Evolutionary conservation across 805 yeast species (phyloP), one percentile per base, ranked within the genome.

Genomic region (Yarrowia osloensis): DNA sequence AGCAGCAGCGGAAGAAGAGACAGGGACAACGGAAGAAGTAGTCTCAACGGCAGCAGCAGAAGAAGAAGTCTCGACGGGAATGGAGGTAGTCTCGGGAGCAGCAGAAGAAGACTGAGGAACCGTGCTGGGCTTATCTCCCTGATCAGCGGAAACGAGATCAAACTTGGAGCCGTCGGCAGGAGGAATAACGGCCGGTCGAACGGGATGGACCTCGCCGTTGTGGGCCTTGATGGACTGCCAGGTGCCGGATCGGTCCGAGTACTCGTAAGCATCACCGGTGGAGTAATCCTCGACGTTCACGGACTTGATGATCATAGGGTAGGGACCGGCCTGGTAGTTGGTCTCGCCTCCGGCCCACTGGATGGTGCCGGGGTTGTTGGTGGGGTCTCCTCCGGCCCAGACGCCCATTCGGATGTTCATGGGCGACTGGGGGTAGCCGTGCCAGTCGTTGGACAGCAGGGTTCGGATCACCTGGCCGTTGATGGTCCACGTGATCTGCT

Each of bases 391-490:
- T 21, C 83, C 85, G 15, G 84, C 82, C 85, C 85, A 82, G n/a
- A 79, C 67, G 7, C 85, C 85, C 28, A 81, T 76, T 74, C 89
- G 91, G 55, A 92, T 78, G 73, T 88, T 81, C 63, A 92, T 90
- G 59, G 98, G 98, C n/a, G 91, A 80, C 78, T 92, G 97, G 49
- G 98, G 98, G 77, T 84, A 93, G 5, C 96, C 96, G 68, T 85
- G 82, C 19, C 84, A 74, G 24, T 87, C 79, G 67, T 79, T 77
- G 67, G 85, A 81, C 12, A 73, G 49, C 66, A 93, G 78, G 1
- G 89, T 84, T 80, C 98, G 86, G 11, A 90, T 85, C 0, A 81
- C 80, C 8, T 70, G 74, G 31, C 94, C 96, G 73, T 93, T 96
- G 28, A 91, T 72, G 67, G 83, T 84, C 92, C 96, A 93, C 9